Evolutionary conservation across 257 asterid genomes (phyloP).

Genomic region (Catharanthus roseus): DNA sequence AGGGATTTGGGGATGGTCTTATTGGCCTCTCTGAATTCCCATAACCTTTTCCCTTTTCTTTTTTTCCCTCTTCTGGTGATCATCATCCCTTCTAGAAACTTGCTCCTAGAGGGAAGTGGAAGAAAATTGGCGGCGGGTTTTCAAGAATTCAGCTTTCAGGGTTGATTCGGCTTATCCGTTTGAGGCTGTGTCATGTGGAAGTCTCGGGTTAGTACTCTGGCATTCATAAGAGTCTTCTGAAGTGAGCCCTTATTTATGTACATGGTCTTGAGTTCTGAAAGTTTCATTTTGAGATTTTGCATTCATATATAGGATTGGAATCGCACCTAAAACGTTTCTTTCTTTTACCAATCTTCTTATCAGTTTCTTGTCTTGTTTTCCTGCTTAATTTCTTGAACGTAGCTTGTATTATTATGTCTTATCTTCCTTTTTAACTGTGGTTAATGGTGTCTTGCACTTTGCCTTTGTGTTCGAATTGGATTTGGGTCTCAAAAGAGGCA

Average conservation of each 20-base stretch:
- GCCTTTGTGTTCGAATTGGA: background rate
- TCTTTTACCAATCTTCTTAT: background rate
- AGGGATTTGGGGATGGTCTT: slow-evolving; percentile 75
- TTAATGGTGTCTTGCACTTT: background rate
- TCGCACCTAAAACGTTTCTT: background rate
- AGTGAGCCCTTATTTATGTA: background rate
- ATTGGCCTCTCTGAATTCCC: slow-evolving; percentile 78
- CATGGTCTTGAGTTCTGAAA: background rate
- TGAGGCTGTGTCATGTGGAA: background rate
- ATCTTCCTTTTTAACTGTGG: background rate
- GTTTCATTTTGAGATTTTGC: background rate
- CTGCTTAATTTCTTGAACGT: background rate
- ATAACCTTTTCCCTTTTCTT: slow-evolving; percentile 1
- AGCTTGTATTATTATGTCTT: background rate
- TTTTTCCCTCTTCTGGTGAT: slow-evolving; percentile 3
- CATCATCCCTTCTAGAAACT: slow-evolving; percentile 6
- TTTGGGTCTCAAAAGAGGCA: background rate
- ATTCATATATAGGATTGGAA: background rate
- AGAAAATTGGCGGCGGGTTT: slow-evolving; percentile 5
- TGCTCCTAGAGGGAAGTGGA: background rate
- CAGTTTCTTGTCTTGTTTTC: background rate
- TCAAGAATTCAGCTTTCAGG: background rate
- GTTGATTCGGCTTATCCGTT: slow-evolving; percentile 5
- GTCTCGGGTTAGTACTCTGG: background rate
- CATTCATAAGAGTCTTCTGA: background rate